Percentiles rank a stretch among this genome's conserved stretches.
These are phyloP conservation scores for Kodamaea ohmeri DNA, from an alignment of 1,139 yeast species.

Conservation along the genomic window DNA sequence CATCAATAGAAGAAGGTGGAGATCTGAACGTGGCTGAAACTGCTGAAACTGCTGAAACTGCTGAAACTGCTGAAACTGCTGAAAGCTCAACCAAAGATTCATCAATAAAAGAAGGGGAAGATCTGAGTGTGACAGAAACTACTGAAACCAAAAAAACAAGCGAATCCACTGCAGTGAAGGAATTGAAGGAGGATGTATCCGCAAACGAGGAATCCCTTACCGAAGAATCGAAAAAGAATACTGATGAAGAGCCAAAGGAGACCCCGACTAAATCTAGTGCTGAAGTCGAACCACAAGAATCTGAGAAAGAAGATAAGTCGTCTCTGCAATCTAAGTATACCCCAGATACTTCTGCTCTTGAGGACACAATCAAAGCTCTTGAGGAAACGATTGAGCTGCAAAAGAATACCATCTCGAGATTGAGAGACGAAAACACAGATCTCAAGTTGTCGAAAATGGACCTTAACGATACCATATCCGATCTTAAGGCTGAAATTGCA, in stretches of 20 bases:
- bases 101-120: constrained; percentile 7
- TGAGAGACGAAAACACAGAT: constrained; percentile 46
- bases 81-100: neutral
- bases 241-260: neutral
- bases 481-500: constrained; percentile 25
- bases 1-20: neutral
- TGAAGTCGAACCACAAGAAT: too few relatives aligned
- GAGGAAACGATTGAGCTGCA: constrained; percentile 24
- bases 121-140: too few relatives aligned
- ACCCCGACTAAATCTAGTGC: neutral
- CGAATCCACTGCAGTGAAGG: constrained; percentile 10
- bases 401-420: constrained; percentile 35
- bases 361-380: constrained; percentile 15
- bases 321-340: constrained; percentile 12
- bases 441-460: constrained; percentile 48
- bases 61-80: constrained; percentile 6
- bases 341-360: constrained; percentile 7
- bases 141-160: too few relatives aligned
- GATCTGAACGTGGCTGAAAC: neutral
- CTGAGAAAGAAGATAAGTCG: neutral
- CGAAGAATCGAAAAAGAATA: neutral
- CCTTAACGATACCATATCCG: constrained; percentile 34
- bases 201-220: neutral
- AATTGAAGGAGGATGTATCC: constrained; percentile 1
- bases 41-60: constrained; percentile 11